A percentile compares a stretch with the other conserved stretches of the same genome.
phyloP scores from a whole-genome alignment of 768 basidiomycete genomes.

The Mrakia hoshinonis region DNA sequence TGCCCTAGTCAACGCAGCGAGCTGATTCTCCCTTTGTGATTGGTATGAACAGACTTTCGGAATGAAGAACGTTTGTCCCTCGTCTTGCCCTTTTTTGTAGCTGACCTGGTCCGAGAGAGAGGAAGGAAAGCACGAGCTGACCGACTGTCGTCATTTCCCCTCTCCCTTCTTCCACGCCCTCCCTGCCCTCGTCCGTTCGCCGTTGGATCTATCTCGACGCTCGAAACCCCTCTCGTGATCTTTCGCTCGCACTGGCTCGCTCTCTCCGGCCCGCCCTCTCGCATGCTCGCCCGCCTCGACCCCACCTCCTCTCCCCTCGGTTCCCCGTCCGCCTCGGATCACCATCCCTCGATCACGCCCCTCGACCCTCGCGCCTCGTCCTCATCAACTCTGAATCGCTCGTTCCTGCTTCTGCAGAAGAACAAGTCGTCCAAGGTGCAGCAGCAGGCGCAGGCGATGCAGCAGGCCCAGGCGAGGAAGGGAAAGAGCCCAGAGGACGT shows the following conservation, averaged over 20 bases:
- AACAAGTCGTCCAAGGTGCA: constrained; percentile 91
- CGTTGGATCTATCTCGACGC: not conserved
- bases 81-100: not conserved
- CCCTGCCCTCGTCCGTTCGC: not conserved
- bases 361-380: constrained; percentile 35
- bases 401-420: constrained; percentile 48
- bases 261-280: too few species aligned
- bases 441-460: constrained; percentile 67
- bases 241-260: too few species aligned
- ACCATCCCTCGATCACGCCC: constrained; percentile 23
- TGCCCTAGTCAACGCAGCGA: too few species aligned
- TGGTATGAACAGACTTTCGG: constrained; percentile 41
- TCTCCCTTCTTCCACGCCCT: not conserved
- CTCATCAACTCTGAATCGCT: not conserved
- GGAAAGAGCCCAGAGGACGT: constrained; percentile 23
- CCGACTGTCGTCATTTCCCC: not conserved
- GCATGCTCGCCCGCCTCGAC: too few species aligned
- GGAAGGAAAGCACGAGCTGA: not conserved
- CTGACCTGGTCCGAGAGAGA: not conserved
- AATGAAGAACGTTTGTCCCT: constrained; percentile 40
- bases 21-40: not conserved
- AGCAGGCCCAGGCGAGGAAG: constrained; percentile 52
- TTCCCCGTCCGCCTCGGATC: not conserved
- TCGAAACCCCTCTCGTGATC: too few species aligned
- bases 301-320: not conserved